phyloP scores from a whole-genome alignment of 192 early-diverging fungal species.

The Gaertneriomyces semiglobifer region DNA sequence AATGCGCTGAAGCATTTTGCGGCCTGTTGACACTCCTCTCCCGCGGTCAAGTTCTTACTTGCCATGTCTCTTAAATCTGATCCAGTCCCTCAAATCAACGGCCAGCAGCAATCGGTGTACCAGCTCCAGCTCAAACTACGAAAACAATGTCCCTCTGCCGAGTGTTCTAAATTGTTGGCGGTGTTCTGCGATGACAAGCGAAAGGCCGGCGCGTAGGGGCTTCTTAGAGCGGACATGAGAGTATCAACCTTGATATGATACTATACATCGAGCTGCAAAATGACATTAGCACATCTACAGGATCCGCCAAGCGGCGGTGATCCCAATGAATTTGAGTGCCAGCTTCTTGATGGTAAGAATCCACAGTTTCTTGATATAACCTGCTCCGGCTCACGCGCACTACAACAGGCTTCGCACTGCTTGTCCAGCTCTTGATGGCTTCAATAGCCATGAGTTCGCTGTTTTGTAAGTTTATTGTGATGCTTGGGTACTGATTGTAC shows the following conservation, averaged over 20 bases:
- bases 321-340: slow-evolving; percentile 15
- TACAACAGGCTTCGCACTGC: slow-evolving; percentile 36
- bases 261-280: too few relatives aligned
- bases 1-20: slow-evolving; percentile 48
- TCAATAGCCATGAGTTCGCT: slow-evolving; percentile 40
- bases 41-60: slow-evolving; percentile 35
- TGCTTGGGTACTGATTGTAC: neutral
- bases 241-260: too few relatives aligned
- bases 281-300: too few relatives aligned
- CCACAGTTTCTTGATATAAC: neutral
- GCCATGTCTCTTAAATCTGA: neutral
- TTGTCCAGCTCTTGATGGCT: slow-evolving; percentile 42
- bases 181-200: too few relatives aligned
- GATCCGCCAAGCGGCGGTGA: neutral
- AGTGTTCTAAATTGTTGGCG: too few relatives aligned
- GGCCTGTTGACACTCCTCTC: slow-evolving; percentile 49
- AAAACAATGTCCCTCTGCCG: too few relatives aligned
- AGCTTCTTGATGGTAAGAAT: slow-evolving; percentile 20
- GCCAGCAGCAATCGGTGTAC: too few relatives aligned
- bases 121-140: too few relatives aligned
- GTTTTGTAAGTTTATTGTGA: slow-evolving; percentile 15
- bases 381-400: neutral
- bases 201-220: too few relatives aligned
- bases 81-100: too few relatives aligned
- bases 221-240: too few relatives aligned